Evolutionary conservation across 176 grass and related monocot genomes (phyloP).

Genomic region (Phyllostachys edulis): DNA sequence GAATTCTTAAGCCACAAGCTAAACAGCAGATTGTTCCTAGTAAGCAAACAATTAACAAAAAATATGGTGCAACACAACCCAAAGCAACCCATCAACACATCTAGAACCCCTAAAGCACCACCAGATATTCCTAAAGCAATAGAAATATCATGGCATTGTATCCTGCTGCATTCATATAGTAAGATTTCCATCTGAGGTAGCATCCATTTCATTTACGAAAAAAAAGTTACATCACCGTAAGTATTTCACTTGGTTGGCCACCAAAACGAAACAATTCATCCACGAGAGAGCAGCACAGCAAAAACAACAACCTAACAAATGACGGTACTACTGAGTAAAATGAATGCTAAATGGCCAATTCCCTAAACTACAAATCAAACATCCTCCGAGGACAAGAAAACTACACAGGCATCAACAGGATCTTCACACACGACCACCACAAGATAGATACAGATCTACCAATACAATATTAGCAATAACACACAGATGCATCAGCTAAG

Average conservation of each 20-base stretch:
- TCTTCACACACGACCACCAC: background rate
- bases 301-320: background rate
- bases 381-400: background rate
- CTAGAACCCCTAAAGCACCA: background rate
- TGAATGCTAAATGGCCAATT: background rate
- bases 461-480: background rate
- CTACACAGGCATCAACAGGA: background rate
- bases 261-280: background rate
- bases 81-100: too few relatives aligned
- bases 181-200: background rate
- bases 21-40: background rate
- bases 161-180: too few relatives aligned
- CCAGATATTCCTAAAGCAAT: too few relatives aligned
- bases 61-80: background rate
- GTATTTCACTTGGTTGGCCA: background rate
- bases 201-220: background rate
- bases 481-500: background rate
- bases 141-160: background rate
- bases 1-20: too few relatives aligned
- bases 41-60: background rate
- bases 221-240: background rate
- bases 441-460: background rate
- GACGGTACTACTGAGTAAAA: too few relatives aligned
- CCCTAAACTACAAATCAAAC: background rate
- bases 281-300: too few relatives aligned